Evolutionary conservation across 1,284 basidiomycete species (phyloP).

Genomic region (Sutorius eximius): DNA sequence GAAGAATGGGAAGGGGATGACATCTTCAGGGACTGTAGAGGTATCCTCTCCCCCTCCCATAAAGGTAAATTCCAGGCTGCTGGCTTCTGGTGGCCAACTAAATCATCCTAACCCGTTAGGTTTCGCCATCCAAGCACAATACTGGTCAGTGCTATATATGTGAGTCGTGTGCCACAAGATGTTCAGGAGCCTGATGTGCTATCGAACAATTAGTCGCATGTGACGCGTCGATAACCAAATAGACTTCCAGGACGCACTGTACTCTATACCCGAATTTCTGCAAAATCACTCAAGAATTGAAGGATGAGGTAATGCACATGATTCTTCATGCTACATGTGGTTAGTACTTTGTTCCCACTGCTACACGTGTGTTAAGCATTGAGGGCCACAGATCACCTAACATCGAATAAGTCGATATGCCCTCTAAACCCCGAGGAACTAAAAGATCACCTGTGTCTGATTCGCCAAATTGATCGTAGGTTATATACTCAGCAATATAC

Average conservation of each 20-base stretch:
- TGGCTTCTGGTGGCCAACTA: background rate
- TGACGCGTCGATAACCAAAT: constrained; percentile 3
- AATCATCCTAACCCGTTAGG: constrained; percentile 32
- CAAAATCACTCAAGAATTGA: constrained; percentile 35
- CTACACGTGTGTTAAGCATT: background rate
- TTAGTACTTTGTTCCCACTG: constrained; percentile 23
- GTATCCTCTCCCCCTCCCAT: constrained; percentile 20
- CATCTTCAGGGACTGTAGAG: constrained; percentile 26
- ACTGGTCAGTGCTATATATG: constrained; percentile 43
- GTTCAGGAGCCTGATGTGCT: constrained; percentile 9
- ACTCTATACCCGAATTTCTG: constrained; percentile 49
- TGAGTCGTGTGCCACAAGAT: constrained; percentile 8
- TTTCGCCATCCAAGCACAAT: constrained; percentile 49
- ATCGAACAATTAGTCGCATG: background rate
- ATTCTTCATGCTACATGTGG: constrained; percentile 50
- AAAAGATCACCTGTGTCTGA: constrained; percentile 20
- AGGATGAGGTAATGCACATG: constrained; percentile 48
- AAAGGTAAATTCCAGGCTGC: constrained; percentile 22
- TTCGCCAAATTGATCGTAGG: constrained; percentile 29
- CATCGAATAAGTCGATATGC: constrained; percentile 29
- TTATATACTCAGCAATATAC: background rate
- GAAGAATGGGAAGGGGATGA: constrained; percentile 22
- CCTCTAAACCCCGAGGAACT: constrained; percentile 25
- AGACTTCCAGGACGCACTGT: constrained; percentile 49
- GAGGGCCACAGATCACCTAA: constrained; percentile 28